phyloP scores from a whole-genome alignment of 495 filamentous ascomycete genomes.

The Sphaerosporella brunnea region DNA sequence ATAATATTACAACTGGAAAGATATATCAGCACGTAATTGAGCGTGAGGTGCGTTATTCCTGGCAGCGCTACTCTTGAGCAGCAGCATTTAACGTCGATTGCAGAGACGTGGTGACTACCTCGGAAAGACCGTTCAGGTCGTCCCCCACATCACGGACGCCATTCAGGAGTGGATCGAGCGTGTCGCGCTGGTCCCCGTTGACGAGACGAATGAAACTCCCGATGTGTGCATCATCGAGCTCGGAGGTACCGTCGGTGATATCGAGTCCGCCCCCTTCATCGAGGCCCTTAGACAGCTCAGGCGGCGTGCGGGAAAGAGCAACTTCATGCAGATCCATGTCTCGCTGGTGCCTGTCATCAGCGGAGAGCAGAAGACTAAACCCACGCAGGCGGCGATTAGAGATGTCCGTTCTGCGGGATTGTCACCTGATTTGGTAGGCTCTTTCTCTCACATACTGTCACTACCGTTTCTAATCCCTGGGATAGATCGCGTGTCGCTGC shows the following conservation, averaged over 20 bases:
- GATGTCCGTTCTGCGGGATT: conserved; percentile 59
- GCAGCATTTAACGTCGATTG: background rate
- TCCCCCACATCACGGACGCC: conserved; percentile 76
- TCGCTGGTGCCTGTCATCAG: conserved; percentile 55
- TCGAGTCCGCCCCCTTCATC: conserved; percentile 79
- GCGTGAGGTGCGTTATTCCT: conserved; percentile 24
- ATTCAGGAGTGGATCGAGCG: conserved; percentile 87
- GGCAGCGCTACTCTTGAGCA: background rate
- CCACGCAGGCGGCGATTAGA: conserved; percentile 77
- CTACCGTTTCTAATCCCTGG: background rate
- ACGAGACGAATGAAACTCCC: conserved; percentile 61
- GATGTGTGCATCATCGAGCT: conserved; percentile 85
- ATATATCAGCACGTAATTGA: conserved; percentile 78
- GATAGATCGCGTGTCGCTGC: conserved; percentile 78
- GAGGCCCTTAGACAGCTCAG: conserved; percentile 69
- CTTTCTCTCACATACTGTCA: background rate
- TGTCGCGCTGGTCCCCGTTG: conserved; percentile 71
- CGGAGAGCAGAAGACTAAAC: conserved; percentile 94
- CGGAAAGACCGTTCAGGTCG: conserved; percentile 82
- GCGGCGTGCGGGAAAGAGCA: conserved; percentile 50
- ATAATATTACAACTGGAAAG: conserved; percentile 93
- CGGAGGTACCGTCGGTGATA: conserved; percentile 73
- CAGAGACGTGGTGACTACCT: conserved; percentile 74
- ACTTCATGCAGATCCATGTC: conserved; percentile 77
- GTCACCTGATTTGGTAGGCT: conserved; percentile 57